phyloP scores from a whole-genome alignment of 192 early-diverging fungal species.

The Backusella morwellensis region DNA sequence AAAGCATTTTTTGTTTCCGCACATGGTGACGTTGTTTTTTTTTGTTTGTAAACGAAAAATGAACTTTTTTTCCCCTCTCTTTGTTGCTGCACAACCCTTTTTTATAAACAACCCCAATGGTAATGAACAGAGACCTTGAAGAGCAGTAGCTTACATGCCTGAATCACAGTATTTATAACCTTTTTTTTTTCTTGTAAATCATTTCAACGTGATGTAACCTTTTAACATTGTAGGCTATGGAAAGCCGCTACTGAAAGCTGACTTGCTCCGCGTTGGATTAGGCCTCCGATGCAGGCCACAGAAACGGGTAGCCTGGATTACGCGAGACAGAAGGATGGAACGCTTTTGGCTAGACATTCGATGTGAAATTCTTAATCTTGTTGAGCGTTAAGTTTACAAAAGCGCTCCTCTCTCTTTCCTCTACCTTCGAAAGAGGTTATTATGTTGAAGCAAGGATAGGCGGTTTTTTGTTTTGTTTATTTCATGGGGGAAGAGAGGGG shows the following conservation, averaged over 20 bases:
- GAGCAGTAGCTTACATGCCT: background rate
- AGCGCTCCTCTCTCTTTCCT: constrained; percentile 6
- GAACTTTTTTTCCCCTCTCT: background rate
- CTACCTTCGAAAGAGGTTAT: background rate
- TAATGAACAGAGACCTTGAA: background rate
- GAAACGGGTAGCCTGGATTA: background rate
- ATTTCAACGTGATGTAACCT: background rate
- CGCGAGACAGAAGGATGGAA: background rate
- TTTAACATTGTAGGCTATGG: background rate
- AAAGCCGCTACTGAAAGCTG: background rate
- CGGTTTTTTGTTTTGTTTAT: background rate
- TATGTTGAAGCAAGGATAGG: background rate
- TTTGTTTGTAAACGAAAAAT: too few species aligned
- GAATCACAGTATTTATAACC: background rate
- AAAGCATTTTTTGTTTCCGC: too few species aligned
- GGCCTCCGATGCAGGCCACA: background rate
- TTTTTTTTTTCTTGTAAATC: background rate
- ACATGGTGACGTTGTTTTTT: too few species aligned
- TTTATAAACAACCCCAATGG: background rate
- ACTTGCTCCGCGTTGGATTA: background rate
- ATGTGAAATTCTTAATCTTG: constrained; percentile 6
- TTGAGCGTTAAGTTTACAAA: background rate
- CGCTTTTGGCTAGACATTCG: background rate
- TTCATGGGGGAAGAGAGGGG: background rate
- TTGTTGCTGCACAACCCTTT: background rate